Evolutionary conservation across 352 stramenopile species (phyloP).

Genomic region (Phytophthora tentaculata): DNA sequence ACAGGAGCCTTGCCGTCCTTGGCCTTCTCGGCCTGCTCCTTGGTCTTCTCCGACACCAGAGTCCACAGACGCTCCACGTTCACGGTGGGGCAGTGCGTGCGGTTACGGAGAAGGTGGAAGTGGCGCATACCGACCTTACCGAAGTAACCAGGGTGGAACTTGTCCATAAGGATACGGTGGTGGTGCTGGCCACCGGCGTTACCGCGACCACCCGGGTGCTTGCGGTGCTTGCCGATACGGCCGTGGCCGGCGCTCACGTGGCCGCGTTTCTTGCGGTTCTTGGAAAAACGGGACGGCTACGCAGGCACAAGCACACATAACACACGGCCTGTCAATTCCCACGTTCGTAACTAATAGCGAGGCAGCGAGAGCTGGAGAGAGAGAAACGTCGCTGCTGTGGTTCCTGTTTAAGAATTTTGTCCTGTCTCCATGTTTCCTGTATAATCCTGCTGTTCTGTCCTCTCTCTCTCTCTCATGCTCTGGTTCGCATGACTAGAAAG

Average conservation of each 20-base stretch:
- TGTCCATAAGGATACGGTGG: constrained; percentile 99
- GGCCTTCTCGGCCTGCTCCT: constrained; percentile 95
- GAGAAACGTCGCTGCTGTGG: background rate
- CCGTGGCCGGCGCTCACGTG: constrained; percentile 99
- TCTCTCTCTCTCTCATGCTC: constrained; percentile 13
- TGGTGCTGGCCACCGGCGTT: constrained; percentile 99
- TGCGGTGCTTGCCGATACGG: constrained; percentile 99
- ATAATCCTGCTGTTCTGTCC: background rate
- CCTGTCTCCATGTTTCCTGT: constrained; percentile 4
- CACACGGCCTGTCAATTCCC: constrained; percentile 53
- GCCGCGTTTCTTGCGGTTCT: constrained; percentile 99
- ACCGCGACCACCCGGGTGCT: constrained; percentile 99
- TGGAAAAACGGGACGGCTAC: constrained; percentile 91
- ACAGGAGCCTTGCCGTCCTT: constrained; percentile 98
- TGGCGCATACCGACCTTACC: constrained; percentile 99
- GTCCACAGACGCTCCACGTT: constrained; percentile 99
- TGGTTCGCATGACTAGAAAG: constrained; percentile 10
- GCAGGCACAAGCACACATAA: constrained; percentile 58
- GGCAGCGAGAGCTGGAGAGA: background rate
- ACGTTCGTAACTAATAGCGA: constrained; percentile 15
- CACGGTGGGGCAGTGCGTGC: constrained; percentile 96
- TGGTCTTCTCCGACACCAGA: constrained; percentile 97
- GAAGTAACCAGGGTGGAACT: constrained; percentile 99
- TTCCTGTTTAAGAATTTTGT: background rate
- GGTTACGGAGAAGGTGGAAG: constrained; percentile 98